Base-by-base conservation (phyloP, 768 basidiomycete genomes). In the Guyanaporus albipodus region DNA sequence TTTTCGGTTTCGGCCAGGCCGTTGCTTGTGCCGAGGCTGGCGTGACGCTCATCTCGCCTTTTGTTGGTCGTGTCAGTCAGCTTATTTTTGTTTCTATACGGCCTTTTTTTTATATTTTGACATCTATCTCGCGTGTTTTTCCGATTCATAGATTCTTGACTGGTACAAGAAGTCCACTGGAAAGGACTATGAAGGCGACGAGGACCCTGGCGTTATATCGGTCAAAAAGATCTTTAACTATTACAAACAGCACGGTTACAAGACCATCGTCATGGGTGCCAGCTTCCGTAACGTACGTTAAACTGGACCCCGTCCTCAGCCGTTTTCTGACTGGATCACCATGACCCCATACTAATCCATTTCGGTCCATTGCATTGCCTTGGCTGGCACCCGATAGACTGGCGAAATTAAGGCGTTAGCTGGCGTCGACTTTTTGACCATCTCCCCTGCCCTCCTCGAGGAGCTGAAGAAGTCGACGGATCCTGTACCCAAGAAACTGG, bases 251-350 rank as follows among this genome's bases (percentile, higher is more conserved):
- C 82, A 98, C 73, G 79, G 80, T 50, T 98, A 99, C 82, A 91
- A 93, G 63, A 99, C 96, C 59, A 97, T 99, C 71, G 95, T 98
- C 69, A 97, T 98, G 96, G 96, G 95, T 66, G 96, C 96, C 49
- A 95, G 92, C 26, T 97, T 99, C 93, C 89, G 96, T 67, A 98
- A 97, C 77, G 85, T 93, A 58, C 48, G 87, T 73, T 4, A 15
- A 42, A 32, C 14, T 6, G n/a, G n/a, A n/a, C 38, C 21, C 10
- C 28, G 19, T 11, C 31, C 24, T 33, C 23, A 18, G 6, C 14
- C 44, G 19, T 26, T 22, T 46, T 14, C 44, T 58, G 35, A 47
- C 29, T 17, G 40, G 7, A 10, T 29, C 22, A 44, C 42, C 14
- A 33, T 28, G 14, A 45, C 31, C 6, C n/a, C 6, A 1, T n/a